phyloP scores from a whole-genome alignment of 495 filamentous ascomycete genomes.

The Filosporella fistucella region DNA sequence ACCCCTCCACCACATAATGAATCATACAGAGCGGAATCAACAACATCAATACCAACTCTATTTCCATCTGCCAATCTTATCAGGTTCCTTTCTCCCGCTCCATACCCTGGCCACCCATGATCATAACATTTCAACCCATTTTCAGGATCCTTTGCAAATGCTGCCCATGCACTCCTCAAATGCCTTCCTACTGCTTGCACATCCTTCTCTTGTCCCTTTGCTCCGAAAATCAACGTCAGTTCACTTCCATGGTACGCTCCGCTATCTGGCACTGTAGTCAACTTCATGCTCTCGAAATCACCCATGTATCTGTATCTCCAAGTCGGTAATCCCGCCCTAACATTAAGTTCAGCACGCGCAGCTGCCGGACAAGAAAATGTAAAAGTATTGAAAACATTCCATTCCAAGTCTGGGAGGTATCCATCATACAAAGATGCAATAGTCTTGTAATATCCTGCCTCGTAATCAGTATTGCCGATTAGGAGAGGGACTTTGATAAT shows the following conservation, averaged over 20 bases:
- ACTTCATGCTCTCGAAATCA: constrained; percentile 41
- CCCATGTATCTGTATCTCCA: constrained; percentile 48
- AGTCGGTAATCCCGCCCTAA: constrained; percentile 26
- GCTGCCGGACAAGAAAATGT: constrained; percentile 38
- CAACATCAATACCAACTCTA: too few relatives aligned
- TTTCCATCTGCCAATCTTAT: too few relatives aligned
- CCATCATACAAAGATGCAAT: too few relatives aligned
- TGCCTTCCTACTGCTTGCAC: constrained; percentile 28
- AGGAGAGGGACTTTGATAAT: constrained; percentile 36
- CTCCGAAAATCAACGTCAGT: not conserved
- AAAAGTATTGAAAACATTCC: not conserved
- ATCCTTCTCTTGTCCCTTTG: not conserved
- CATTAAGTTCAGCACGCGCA: constrained; percentile 25
- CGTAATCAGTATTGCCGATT: constrained; percentile 37
- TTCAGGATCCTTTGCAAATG: constrained; percentile 42
- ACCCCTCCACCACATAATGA: too few relatives aligned
- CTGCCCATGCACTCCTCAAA: constrained; percentile 38
- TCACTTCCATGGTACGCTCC: constrained; percentile 38
- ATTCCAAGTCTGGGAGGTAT: constrained; percentile 18
- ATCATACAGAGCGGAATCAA: too few relatives aligned
- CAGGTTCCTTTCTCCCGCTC: not conserved
- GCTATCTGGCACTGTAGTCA: constrained; percentile 28
- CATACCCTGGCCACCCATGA: constrained; percentile 31
- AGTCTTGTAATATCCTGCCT: constrained; percentile 26
- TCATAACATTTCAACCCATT: constrained; percentile 32